Base-by-base conservation (phyloP, 2,329 filamentous ascomycete genomes). In the Monilinia fructicola region DNA sequence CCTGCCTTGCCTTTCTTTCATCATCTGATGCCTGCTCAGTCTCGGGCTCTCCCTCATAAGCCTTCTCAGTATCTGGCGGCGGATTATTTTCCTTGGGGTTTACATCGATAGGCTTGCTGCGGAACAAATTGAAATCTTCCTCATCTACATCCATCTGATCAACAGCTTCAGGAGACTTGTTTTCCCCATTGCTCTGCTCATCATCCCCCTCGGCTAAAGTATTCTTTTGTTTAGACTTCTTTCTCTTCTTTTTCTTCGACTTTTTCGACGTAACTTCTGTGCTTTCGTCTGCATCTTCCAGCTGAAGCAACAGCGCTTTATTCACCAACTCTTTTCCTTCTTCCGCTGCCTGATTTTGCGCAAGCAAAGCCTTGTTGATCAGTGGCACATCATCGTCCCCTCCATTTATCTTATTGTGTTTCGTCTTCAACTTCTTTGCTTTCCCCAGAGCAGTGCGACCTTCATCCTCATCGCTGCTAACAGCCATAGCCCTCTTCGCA, bases 381-480 rank as follows among this genome's bases (percentile, higher is more conserved):
- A 66, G 50, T 26, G 63, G 26, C 50, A 60, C 61, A 18, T 61
- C 55, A 31, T 48, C 58, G 0, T 62, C 52, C 12, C 21, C 38
- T n/a, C 28, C 52, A 42, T 38, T 55, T 31, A 21, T 23, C 23
- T 14, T 63, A 23, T n/a, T 53, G 4, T 62, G 65, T 26, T 38
- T 63, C 40, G 60, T 68, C 53, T 73, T 76, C 52, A 70, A 40
- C 55, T 76, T 77, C 72, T 77, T 77, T 48, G 74, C 73, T 54
- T 71, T 76, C 42, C 76, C 75, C 40, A 77, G 53, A n/a, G 69
- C 69, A 63, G 76, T 76, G 55, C 77, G 70, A 2, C 77, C 76
- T 59, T 73, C 74, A 28, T 77, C 76, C 42, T 78, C 77, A 67
- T 77, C 76, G 60, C 76, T 77, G 50, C 72, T 76, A 48, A 76